Conservation (phyloP, 2,329 filamentous ascomycete genomes). For the Xylariaceae sp. region DNA sequence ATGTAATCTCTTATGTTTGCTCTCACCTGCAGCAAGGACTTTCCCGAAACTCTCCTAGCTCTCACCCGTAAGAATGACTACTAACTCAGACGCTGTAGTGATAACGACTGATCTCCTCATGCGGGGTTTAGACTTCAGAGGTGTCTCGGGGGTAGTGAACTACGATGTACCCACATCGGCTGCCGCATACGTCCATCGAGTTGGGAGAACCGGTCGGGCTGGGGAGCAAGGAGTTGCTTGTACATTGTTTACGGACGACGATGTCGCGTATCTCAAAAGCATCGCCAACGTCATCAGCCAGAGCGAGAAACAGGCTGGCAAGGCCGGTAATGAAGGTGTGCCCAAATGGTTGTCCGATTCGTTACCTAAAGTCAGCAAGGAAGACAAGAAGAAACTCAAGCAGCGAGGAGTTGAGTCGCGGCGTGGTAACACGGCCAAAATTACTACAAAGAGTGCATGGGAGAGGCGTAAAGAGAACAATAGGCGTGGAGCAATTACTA, state of each 20-base stretch:
- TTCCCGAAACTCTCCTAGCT: too few species aligned
- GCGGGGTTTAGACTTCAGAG: slow-evolving; percentile 91
- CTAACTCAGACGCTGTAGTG: too few species aligned
- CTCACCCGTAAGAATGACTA: too few species aligned
- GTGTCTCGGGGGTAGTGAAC: slow-evolving; percentile 95
- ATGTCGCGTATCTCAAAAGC: slow-evolving; percentile 85
- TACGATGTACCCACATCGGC: slow-evolving; percentile 95
- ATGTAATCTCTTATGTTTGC: too few species aligned
- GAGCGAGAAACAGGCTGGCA: slow-evolving; percentile 74
- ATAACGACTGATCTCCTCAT: slow-evolving; percentile 95
- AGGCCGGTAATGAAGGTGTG: slow-evolving; percentile 62
- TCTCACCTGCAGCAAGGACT: too few species aligned
- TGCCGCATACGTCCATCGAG: slow-evolving; percentile 90
- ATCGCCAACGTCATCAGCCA: slow-evolving; percentile 91
- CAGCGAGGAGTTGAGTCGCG: slow-evolving; percentile 76
- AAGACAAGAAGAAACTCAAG: slow-evolving; percentile 82
- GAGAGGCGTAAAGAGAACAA: slow-evolving; percentile 74
- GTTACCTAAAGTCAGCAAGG: slow-evolving; percentile 82
- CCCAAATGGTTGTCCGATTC: slow-evolving; percentile 89
- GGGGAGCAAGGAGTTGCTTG: slow-evolving; percentile 89
- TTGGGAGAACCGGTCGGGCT: slow-evolving; percentile 87
- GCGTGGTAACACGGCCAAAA: slow-evolving; percentile 62
- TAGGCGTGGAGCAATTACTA: slow-evolving; percentile 64
- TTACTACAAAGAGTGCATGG: slow-evolving; percentile 83
- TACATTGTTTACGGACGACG: slow-evolving; percentile 94